Evolutionary conservation across 2,329 filamentous ascomycete genomes (phyloP).

Genomic region (Eutypella sp.): DNA sequence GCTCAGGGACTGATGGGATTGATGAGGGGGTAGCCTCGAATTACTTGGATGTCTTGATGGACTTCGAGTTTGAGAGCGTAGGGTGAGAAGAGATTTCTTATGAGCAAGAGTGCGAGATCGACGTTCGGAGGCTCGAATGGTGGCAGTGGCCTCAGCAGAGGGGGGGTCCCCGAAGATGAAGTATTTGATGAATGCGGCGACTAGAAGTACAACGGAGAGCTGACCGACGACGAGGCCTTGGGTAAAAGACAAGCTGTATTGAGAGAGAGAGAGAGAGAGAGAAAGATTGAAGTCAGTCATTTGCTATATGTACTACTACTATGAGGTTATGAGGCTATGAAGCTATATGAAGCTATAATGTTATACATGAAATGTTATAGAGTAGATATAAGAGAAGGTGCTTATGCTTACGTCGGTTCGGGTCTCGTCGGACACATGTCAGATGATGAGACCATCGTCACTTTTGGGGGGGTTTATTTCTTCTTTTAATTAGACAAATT

Average conservation of each 20-base stretch:
- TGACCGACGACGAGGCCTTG: slow-evolving; percentile 92
- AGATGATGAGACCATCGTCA: slow-evolving; percentile 20
- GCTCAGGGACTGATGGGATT: slow-evolving; percentile 43
- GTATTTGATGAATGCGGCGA: slow-evolving; percentile 97
- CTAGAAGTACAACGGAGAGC: slow-evolving; percentile 81
- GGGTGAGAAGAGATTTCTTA: slow-evolving; percentile 65
- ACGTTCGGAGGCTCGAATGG: slow-evolving; percentile 69
- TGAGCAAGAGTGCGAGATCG: slow-evolving; percentile 71
- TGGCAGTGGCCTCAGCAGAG: slow-evolving; percentile 73
- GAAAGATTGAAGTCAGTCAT: too few relatives aligned
- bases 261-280: slow-evolving; percentile 10
- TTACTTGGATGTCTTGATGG: slow-evolving; percentile 18
- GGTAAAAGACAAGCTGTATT: slow-evolving; percentile 74
- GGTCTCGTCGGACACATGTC: slow-evolving; percentile 29
- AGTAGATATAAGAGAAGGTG: slow-evolving; percentile 7
- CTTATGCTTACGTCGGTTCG: slow-evolving; percentile 28
- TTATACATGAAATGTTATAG: too few relatives aligned
- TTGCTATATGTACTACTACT: too few relatives aligned
- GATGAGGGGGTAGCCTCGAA: slow-evolving; percentile 30
- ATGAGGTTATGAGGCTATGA: too few relatives aligned
- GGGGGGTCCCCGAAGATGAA: slow-evolving; percentile 98
- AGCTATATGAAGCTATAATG: too few relatives aligned
- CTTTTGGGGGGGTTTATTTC: too few relatives aligned
- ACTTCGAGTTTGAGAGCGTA: slow-evolving; percentile 41
- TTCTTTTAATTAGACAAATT: neutral